Conservation (phyloP, 2,329 filamentous ascomycete species). For the Arachnomyces sp. region DNA sequence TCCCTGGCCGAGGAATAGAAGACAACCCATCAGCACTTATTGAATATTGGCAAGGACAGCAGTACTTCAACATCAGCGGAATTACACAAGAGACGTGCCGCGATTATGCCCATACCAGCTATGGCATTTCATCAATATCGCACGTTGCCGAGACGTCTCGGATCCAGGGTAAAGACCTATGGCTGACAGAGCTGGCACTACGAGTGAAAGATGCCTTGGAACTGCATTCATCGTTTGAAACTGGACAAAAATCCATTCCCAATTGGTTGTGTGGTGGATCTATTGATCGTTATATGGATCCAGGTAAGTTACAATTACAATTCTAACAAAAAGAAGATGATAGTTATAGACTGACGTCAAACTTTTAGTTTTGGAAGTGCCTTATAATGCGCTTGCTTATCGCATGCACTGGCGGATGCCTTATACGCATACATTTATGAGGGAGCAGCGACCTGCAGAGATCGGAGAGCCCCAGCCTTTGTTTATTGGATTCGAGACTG, state of each 20-base stretch:
- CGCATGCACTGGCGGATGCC: slow-evolving; percentile 17
- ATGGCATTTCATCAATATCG: slow-evolving; percentile 19
- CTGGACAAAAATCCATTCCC: slow-evolving; percentile 10
- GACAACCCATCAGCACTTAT: slow-evolving; percentile 5
- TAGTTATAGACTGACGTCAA: too few relatives aligned
- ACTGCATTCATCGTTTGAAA: slow-evolving; percentile 17
- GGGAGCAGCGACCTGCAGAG: slow-evolving; percentile 12
- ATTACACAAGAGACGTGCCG: slow-evolving; percentile 23
- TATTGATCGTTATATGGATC: slow-evolving; percentile 9
- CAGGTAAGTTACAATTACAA: too few relatives aligned
- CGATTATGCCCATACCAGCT: slow-evolving; percentile 21
- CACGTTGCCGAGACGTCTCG: slow-evolving; percentile 22
- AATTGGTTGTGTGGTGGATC: slow-evolving; percentile 15
- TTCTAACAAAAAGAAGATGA: too few relatives aligned
- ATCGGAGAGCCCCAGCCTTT: slow-evolving; percentile 7
- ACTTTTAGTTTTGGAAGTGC: too few relatives aligned
- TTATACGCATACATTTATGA: slow-evolving; percentile 14
- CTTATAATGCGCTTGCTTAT: slow-evolving; percentile 18
- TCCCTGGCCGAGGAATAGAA: slow-evolving; percentile 3
- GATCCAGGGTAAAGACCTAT: slow-evolving; percentile 22
- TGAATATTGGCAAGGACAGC: slow-evolving; percentile 12
- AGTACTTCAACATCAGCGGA: slow-evolving; percentile 11
- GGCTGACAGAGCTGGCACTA: slow-evolving; percentile 13
- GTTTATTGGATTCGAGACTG: slow-evolving; percentile 14
- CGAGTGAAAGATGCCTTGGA: slow-evolving; percentile 17